phyloP scores from a whole-genome alignment of 768 basidiomycete genomes.

The Pholiota molesta region DNA sequence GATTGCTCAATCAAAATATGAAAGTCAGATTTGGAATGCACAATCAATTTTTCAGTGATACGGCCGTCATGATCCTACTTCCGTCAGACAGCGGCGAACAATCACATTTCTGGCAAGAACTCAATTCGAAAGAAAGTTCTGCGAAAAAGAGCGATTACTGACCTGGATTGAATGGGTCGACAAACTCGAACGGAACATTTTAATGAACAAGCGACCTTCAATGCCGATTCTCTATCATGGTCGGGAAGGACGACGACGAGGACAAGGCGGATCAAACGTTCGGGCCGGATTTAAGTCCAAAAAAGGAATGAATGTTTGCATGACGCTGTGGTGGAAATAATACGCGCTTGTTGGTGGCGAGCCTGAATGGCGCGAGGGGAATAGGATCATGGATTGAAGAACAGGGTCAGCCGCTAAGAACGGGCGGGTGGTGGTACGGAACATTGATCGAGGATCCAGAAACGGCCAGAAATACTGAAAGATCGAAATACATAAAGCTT shows the following conservation, averaged over 20 bases:
- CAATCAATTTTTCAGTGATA: too few species aligned
- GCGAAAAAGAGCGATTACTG: too few species aligned
- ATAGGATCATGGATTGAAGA: not conserved
- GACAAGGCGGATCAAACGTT: not conserved
- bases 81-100: too few species aligned
- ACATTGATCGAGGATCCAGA: not conserved
- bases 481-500: constrained; percentile 1
- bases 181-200: not conserved
- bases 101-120: too few species aligned
- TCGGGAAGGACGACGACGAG: too few species aligned
- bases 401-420: not conserved
- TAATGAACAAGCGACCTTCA: not conserved
- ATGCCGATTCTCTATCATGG: not conserved
- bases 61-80: too few species aligned
- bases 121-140: too few species aligned
- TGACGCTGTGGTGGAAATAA: not conserved
- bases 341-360: not conserved
- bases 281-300: not conserved
- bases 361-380: not conserved
- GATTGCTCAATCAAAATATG: too few species aligned
- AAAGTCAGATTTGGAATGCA: too few species aligned
- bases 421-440: not conserved
- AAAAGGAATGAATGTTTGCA: not conserved
- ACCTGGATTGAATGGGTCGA: not conserved
- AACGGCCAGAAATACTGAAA: not conserved